phyloP scores from a whole-genome alignment of 202 grass and related monocot genomes.

The Carex sylvatica region DNA sequence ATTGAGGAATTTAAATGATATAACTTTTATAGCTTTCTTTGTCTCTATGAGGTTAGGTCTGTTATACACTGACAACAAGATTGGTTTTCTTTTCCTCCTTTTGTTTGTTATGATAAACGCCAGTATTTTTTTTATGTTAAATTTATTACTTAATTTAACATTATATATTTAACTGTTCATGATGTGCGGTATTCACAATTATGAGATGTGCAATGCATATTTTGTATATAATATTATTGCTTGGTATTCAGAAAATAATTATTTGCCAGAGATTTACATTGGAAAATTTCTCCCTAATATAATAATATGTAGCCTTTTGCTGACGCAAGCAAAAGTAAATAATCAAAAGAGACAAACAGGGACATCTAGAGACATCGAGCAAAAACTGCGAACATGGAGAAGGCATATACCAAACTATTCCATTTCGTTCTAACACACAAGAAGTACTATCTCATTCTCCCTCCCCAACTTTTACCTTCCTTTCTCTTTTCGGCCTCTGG shows the following conservation, averaged over 20 bases:
- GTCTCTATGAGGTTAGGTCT: background rate
- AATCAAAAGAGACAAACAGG: background rate
- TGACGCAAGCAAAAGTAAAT: background rate
- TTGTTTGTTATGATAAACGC: background rate
- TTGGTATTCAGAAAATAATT: background rate
- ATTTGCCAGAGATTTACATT: background rate
- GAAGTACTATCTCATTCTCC: background rate
- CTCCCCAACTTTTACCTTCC: background rate
- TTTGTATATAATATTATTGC: background rate
- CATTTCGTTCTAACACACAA: background rate
- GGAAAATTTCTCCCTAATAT: background rate
- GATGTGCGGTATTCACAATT: background rate
- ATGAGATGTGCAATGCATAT: background rate
- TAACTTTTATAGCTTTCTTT: too few relatives aligned
- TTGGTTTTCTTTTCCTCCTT: background rate
- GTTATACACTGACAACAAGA: background rate
- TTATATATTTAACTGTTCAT: background rate
- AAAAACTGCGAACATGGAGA: background rate
- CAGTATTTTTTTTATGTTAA: background rate
- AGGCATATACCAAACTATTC: background rate
- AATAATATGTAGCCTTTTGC: background rate
- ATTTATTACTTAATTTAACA: too few relatives aligned
- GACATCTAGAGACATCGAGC: constrained; percentile 2
- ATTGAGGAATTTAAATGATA: background rate
- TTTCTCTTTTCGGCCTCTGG: background rate